Conservation (phyloP, 352 stramenopile genomes). For the Globisporangium cystogenes region DNA sequence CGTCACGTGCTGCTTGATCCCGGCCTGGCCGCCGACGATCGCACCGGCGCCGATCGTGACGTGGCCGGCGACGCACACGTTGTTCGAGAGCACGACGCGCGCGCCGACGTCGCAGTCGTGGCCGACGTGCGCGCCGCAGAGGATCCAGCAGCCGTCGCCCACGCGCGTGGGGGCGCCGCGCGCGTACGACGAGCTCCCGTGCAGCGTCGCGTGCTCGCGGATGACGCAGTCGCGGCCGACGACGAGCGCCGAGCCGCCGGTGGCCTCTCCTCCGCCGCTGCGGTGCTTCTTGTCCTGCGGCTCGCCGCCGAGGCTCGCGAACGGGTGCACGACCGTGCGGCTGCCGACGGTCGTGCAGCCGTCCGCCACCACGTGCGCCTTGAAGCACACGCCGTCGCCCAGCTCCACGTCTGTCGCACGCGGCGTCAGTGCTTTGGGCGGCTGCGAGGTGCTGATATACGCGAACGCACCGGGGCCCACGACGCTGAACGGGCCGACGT, state of each 20-base stretch:
- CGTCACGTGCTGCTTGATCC: slow-evolving; percentile 72
- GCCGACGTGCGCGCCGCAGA: slow-evolving; percentile 69
- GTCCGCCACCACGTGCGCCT: slow-evolving; percentile 74
- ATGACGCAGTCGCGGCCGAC: slow-evolving; percentile 74
- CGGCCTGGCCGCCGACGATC: slow-evolving; percentile 73
- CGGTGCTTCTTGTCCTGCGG: slow-evolving; percentile 77
- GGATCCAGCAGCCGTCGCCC: slow-evolving; percentile 75
- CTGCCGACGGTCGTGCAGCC: slow-evolving; percentile 50
- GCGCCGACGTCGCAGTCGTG: slow-evolving; percentile 62
- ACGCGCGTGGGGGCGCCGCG: slow-evolving; percentile 36
- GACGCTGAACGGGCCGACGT: slow-evolving; percentile 68
- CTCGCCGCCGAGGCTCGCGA: slow-evolving; percentile 66
- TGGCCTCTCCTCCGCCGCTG: not conserved
- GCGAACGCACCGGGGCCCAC: slow-evolving; percentile 55
- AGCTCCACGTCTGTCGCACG: slow-evolving; percentile 53
- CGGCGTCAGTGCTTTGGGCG: no score
- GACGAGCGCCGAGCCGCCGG: slow-evolving; percentile 27
- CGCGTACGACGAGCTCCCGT: slow-evolving; percentile 72
- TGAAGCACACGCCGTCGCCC: slow-evolving; percentile 51
- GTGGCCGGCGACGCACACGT: slow-evolving; percentile 76
- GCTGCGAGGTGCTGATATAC: no score
- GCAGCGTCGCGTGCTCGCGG: slow-evolving; percentile 78
- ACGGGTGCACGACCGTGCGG: slow-evolving; percentile 59
- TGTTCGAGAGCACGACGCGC: slow-evolving; percentile 77
- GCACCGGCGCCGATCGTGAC: slow-evolving; percentile 69